Conservation (phyloP, 176 grass and related monocot species). For the Urochloa ruziziensis region DNA sequence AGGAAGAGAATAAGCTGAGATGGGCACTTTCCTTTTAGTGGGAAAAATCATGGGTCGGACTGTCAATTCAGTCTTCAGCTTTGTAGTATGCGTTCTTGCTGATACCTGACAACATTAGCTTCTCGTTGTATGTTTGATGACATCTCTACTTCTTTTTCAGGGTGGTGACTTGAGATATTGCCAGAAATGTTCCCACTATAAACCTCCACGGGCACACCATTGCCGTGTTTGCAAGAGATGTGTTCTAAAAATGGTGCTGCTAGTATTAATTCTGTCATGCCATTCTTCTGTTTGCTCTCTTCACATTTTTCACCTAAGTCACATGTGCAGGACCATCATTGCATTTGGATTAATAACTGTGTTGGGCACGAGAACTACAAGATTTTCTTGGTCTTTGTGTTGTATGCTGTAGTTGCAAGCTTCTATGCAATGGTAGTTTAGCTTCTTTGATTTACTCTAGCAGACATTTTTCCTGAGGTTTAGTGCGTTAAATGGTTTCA, state of each 20-base stretch:
- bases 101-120: background rate
- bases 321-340: slow-evolving; percentile 81
- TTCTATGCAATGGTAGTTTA: slow-evolving; percentile 72
- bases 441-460: slow-evolving; percentile 14
- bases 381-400: slow-evolving; percentile 83
- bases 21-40: background rate
- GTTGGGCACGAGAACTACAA: slow-evolving; percentile 95
- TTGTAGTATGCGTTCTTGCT: background rate
- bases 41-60: background rate
- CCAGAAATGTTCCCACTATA: slow-evolving; percentile 89
- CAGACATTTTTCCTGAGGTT: background rate
- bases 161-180: slow-evolving; percentile 95
- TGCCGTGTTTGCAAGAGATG: slow-evolving; percentile 97
- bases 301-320: slow-evolving; percentile 21
- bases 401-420: slow-evolving; percentile 83
- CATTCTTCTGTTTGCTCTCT: slow-evolving; percentile 20
- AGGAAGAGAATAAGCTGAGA: background rate
- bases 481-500: slow-evolving; percentile 20
- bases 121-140: background rate
- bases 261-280: background rate
- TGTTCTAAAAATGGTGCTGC: slow-evolving; percentile 84
- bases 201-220: slow-evolving; percentile 91
- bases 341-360: slow-evolving; percentile 99
- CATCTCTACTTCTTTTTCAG: slow-evolving; percentile 44
- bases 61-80: background rate